Base-by-base conservation (phyloP, 768 basidiomycete species). In the Auriscalpium microsporum region DNA sequence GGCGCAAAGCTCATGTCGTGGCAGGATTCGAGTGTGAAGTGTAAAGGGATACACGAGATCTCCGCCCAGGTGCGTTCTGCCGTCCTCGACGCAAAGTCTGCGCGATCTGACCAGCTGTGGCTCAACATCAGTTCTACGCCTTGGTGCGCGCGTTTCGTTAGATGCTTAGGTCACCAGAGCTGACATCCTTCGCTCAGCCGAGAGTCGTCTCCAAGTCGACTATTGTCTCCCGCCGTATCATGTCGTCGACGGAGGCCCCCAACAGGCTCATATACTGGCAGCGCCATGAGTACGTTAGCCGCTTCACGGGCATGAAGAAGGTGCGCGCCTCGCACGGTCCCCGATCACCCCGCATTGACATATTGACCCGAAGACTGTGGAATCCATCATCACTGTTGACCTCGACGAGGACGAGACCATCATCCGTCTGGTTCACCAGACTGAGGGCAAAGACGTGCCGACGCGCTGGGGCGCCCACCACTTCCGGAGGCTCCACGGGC, bases 391-490 rank as follows among this genome's bases (percentile, higher is more conserved):
- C 21, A 65, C 76, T 9, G 78, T 86, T 5, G 83, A 86, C 57
- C 67, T 87, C 52, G 84, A 87, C 63, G 82, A 83, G 4, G 69
- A 83, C 47, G 77, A 82, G 56, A 82, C 76, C 69, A 85, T 87
- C 49, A 67, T 75, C 5, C 73, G 73, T 34, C 65, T 87, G 56
- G 71, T 78, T 36, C 83, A 87, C 57, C 77, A 81, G 60, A 82
- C 84, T 79, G 67, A 75, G 42, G 84, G 84, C 23, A 72, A 78
- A 45, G 75, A 78, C 16, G 68, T 77, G 21, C 78, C 82, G 16
- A 73, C 71, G 1, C 68, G 73, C 57, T 79, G 73, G 64, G 80
- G 78, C 21, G 69, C 76, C 10, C 64, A 73, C 38, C 65, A 75
- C 37, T 66, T 85, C 50, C 76, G 83, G 45, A 69, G 72, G 37